Base-by-base conservation (phyloP, 2,329 filamentous ascomycete species). In the Diaporthe caulivora region DNA sequence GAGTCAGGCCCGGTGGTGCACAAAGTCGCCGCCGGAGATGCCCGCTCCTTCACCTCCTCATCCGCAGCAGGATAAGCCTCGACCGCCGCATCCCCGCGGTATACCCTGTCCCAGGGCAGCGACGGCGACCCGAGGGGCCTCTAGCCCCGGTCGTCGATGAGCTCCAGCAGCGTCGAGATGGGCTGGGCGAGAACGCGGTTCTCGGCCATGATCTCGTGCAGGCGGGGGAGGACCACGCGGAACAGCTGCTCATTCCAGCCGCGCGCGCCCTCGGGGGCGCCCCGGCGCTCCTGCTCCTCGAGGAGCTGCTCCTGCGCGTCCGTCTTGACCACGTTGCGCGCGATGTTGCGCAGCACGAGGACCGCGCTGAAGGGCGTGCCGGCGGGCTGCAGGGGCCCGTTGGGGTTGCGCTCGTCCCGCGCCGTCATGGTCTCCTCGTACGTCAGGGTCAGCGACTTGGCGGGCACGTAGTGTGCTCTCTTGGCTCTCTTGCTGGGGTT, bases 341-440 rank as follows among this genome's bases (percentile, higher is more conserved):
- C 94, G 75, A 97, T 90, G 80, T 97, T 97, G 40, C 94, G 90
- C 58, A 97, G 87, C 47, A 97, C 93, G 37, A 96, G 86, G 18
- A 93, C 92, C 2, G 93, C 92, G 71, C 92, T 94, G 9, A 96
- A 86, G n/a, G 94, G 93, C 47, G 96, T 92, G 7, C 94, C 94
- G 1, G 92, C 92, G 2, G 94, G 92, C 78, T 95, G 89, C 2
- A 87, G 84, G 7, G 87, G 83, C 11, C 86, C 86, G 74, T 91
- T 88, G 15, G 88, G 87, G 75, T 90, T 90, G 60, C 87, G 84
- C 80, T 91, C 89, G 77, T 91, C 89, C 15, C 87, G 86, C 44
- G 86, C 85, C 49, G 86, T 86, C 57, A 86, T 81, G 5, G 91
- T 92, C 79, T 90, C 87, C 75, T 91, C 88, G 78, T 85, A 88